Conservation (phyloP, 352 stramenopile genomes). For the Pythium oligandrum region DNA sequence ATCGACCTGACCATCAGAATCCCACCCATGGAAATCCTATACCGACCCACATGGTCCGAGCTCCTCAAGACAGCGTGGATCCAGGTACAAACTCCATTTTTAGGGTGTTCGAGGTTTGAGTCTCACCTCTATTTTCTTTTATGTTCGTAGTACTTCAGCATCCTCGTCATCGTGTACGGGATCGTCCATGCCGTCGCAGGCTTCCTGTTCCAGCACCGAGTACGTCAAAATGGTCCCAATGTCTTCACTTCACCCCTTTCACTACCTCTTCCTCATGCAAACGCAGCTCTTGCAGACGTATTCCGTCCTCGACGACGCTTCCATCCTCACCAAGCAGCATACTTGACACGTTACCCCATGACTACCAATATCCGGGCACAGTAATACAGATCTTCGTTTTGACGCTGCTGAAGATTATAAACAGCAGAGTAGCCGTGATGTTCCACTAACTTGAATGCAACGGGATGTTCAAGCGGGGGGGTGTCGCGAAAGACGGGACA, state of each 20-base stretch:
- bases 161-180: conserved; percentile 17
- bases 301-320: not conserved
- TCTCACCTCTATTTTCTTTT: conserved; percentile 1
- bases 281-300: conserved; percentile 4
- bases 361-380: too few relatives aligned
- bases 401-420: too few relatives aligned
- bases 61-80: conserved; percentile 65
- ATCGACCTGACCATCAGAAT: conserved; percentile 41
- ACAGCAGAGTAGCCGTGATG: too few relatives aligned
- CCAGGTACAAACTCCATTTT: conserved; percentile 27
- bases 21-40: conserved; percentile 12
- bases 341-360: too few relatives aligned
- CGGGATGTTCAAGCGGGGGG: too few relatives aligned
- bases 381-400: too few relatives aligned
- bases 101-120: not conserved
- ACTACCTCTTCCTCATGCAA: not conserved
- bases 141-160: conserved; percentile 13
- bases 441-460: too few relatives aligned
- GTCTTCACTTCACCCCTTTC: not conserved
- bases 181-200: conserved; percentile 8
- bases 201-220: conserved; percentile 14
- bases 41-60: conserved; percentile 50
- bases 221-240: not conserved
- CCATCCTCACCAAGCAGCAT: not conserved
- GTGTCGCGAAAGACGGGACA: too few relatives aligned